These are phyloP conservation scores for Dichotomocladium elegans DNA, from an alignment of 371 early-diverging fungal species.

Conservation along the genomic window DNA sequence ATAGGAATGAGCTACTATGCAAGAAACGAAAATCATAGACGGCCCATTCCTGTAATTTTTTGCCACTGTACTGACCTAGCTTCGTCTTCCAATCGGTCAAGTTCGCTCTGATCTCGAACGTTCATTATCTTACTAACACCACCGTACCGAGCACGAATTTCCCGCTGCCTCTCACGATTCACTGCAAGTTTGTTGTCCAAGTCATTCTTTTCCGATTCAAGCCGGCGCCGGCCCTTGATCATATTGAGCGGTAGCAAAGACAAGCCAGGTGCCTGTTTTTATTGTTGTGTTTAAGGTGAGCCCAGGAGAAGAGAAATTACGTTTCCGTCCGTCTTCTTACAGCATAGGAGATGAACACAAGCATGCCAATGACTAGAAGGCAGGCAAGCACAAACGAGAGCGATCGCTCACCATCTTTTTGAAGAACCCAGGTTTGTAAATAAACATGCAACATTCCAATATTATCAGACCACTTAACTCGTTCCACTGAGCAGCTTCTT, in stretches of 20 bases:
- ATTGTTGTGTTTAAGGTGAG: background rate
- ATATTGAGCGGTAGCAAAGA: constrained; percentile 46
- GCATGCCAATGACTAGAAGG: constrained; percentile 42
- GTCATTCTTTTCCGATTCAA: constrained; percentile 39
- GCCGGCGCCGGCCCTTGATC: constrained; percentile 37
- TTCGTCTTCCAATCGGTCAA: constrained; percentile 48
- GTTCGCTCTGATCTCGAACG: constrained; percentile 32
- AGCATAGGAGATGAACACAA: constrained; percentile 46
- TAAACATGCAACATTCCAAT: background rate
- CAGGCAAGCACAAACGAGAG: constrained; percentile 46
- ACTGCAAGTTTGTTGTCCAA: constrained; percentile 29
- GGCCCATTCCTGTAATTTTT: background rate
- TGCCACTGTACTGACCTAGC: too few species aligned
- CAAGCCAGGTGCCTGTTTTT: constrained; percentile 54
- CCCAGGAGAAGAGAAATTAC: background rate
- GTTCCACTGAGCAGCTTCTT: constrained; percentile 38
- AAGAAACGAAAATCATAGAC: too few species aligned
- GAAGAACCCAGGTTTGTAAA: constrained; percentile 5
- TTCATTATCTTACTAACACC: constrained; percentile 24
- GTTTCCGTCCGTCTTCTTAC: constrained; percentile 15
- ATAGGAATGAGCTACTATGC: background rate
- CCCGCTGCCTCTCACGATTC: constrained; percentile 40
- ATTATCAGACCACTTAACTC: constrained; percentile 23
- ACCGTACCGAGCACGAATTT: constrained; percentile 32
- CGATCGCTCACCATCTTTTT: constrained; percentile 44